phyloP scores from a whole-genome alignment of 2,329 filamentous ascomycete species.

The Lachnellula arida region DNA sequence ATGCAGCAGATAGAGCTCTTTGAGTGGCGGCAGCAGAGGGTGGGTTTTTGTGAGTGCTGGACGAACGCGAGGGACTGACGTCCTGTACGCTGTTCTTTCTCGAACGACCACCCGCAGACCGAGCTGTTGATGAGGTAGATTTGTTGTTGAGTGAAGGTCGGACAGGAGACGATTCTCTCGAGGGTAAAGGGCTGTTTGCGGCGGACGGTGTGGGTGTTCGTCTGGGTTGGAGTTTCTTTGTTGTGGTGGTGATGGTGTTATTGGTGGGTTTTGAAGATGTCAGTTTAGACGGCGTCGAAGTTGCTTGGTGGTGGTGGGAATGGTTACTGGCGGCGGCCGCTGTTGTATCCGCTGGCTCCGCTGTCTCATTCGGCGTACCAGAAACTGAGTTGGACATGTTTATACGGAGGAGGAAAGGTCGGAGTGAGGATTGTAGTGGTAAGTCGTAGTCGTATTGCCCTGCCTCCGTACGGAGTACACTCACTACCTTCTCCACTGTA shows the following conservation, averaged over 20 bases:
- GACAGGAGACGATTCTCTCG: conserved; percentile 44
- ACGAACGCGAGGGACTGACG: conserved; percentile 54
- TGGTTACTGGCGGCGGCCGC: not conserved
- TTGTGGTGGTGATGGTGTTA: not conserved
- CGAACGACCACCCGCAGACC: conserved; percentile 43
- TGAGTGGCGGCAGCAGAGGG: conserved; percentile 60
- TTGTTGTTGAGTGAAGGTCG: conserved; percentile 28
- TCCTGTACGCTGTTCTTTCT: conserved; percentile 64
- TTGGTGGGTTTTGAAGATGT: conserved; percentile 18
- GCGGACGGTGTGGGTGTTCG: conserved; percentile 31
- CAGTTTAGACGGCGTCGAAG: conserved; percentile 7
- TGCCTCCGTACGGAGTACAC: too few species aligned
- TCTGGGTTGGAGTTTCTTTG: conserved; percentile 26
- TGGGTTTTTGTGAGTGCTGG: conserved; percentile 45
- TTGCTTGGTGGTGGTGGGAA: not conserved
- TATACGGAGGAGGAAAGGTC: not conserved
- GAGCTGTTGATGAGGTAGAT: conserved; percentile 19
- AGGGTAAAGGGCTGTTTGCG: conserved; percentile 41
- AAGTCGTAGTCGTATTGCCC: not conserved
- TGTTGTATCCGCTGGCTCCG: not conserved
- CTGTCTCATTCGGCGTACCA: not conserved
- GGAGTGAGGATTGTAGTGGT: not conserved
- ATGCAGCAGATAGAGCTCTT: conserved; percentile 63
- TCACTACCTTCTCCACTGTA: too few species aligned
- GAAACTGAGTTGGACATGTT: not conserved